These are phyloP conservation scores for Microbotryum scabiosae DNA, from an alignment of 1,284 basidiomycete species.

Conservation along the genomic window DNA sequence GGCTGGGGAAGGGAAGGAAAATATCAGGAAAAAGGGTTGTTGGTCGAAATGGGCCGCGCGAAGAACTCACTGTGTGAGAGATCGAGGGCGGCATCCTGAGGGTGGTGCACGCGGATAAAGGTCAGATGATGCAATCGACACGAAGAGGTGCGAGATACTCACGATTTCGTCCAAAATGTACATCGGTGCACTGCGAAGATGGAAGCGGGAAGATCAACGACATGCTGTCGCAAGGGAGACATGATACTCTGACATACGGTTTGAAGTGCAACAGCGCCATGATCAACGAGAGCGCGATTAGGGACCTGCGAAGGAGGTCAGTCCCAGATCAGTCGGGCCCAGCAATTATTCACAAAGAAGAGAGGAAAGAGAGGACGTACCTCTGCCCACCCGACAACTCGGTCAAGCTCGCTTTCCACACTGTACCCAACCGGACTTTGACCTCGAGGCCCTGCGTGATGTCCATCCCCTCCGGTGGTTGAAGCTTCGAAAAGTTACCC, in stretches of 20 bases:
- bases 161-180: slow-evolving; percentile 95
- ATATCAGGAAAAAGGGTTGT: neutral
- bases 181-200: slow-evolving; percentile 64
- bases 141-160: neutral
- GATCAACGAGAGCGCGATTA: slow-evolving; percentile 93
- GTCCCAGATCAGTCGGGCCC: slow-evolving; percentile 22
- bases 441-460: slow-evolving; percentile 93
- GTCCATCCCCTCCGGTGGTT: slow-evolving; percentile 87
- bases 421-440: slow-evolving; percentile 84
- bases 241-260: slow-evolving; percentile 43
- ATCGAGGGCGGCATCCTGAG: slow-evolving; percentile 66
- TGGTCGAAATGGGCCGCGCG: neutral
- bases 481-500: slow-evolving; percentile 91
- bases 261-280: slow-evolving; percentile 98
- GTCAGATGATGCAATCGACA: neutral
- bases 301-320: slow-evolving; percentile 53
- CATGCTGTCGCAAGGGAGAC: too few species aligned
- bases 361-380: slow-evolving; percentile 48
- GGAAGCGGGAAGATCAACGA: neutral
- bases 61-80: slow-evolving; percentile 68
- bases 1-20: slow-evolving; percentile 11
- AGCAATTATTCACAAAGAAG: neutral
- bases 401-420: slow-evolving; percentile 96
- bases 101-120: neutral
- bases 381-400: slow-evolving; percentile 96